Base-by-base conservation (phyloP, 805 yeast genomes). In the Nakazawaea molendinolei region DNA sequence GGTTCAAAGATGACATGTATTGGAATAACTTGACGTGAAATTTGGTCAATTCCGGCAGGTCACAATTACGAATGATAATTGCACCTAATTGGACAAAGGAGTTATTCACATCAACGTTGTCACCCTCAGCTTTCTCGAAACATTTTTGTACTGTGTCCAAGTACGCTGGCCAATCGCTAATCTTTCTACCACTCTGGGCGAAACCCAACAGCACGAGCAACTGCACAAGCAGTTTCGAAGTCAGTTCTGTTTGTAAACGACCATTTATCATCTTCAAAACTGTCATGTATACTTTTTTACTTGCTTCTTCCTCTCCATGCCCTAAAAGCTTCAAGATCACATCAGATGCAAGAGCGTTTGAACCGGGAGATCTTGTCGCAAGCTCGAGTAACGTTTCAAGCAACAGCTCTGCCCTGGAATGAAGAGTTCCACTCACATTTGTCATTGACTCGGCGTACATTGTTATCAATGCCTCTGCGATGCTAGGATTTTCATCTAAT, bases 371-470 rank as follows among this genome's bases (percentile, higher is more conserved):
- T 33, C 10, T 34, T 8, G 44, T 40, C 7, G 40, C 31, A 8
- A 66, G 45, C 2, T 61, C 58, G 1, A 76, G 36, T 10, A 77
- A 45, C 5, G 57, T 55, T 3, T 63, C 56, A 28, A 84, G 51
- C 5, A 86, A 74, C 1, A 58, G 36, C 1, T 64, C 52, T 0
- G 87, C 63, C 51, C 76, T 85, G 1, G 95, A 82, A 53, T 90
- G 95, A 41, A 89, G 64, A 0, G 82, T 67, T 5, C 74, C 81
- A 10, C 71, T 71, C 0, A 95, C 76, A 30, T 86, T 77, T 44
- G 73, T 79, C 53, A 89, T 63, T 0, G 96, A 63, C 50, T 86
- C 95, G 3, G 86, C 65, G 50, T 77, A 77, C 28, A 89, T 65
- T 5, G 68, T 65, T 2, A 74, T 65, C 28, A 85, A 53, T 0